Evolutionary conservation across 352 stramenopile species (phyloP), one percentile per base, ranked within the genome.

Genomic region (Phytophthora constricta): DNA sequence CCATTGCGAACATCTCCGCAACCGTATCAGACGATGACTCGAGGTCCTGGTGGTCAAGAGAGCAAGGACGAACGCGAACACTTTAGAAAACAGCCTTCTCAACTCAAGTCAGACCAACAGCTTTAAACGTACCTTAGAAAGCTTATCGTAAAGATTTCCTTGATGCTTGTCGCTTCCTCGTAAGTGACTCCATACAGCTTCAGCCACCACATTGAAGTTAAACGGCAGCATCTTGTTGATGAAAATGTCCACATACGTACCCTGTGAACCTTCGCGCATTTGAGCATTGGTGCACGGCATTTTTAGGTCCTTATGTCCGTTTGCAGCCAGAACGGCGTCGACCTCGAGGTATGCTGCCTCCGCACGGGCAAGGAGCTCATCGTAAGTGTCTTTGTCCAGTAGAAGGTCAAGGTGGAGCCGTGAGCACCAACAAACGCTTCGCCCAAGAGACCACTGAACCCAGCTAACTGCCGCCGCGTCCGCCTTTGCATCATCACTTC

Each of bases 221-320:
- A 86, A 86, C 33, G 77, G 77, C 47, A 86, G 39, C 63, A 80
- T 61, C 33, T 81, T 84, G 64, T 72, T 84, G 11, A 58, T 78
- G 34, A 80, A 76, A 55, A 86, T 77, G n/a, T 86, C 72, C 3
- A 80, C 50, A 22, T 73, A 74, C 48, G 81, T 70, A 0, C 68
- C 68, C 22, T 72, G 34, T 17, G 58, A 31, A 2, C 76, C 74
- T 62, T 79, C 74, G 11, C 64, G 65, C 48, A 80, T 68, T 37
- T 73, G 68, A 5, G 73, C 75, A 22, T 81, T 72, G 2, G 70
- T 63, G 22, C 65, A 72, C 14, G 75, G 48, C 1, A 58, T 74
- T 51, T 84, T 65, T 5, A 61, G 26, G 22, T 54, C 55, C 8
- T 62, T 77, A 7, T 89, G 68, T 1, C 76, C 80, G 25, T 85